Percentiles rank a stretch among this genome's conserved stretches.
phyloP scores from a whole-genome alignment of 2,329 filamentous ascomycete species.

The Cercospora sojina region DNA sequence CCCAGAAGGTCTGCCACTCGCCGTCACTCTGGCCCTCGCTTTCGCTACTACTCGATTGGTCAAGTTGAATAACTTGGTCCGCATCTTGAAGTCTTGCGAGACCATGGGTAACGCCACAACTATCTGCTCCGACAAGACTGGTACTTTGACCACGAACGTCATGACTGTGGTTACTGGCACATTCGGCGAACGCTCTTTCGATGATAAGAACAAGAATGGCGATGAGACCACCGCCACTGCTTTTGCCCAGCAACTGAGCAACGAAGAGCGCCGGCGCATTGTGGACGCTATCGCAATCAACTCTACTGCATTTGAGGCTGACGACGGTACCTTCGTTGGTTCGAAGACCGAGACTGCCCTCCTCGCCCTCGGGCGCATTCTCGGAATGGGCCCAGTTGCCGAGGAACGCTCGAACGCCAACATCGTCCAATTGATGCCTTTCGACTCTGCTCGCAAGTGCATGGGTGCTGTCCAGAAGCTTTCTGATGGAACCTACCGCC shows the following conservation, averaged over 20 bases:
- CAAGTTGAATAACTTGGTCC: constrained; percentile 69
- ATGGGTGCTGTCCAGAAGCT: constrained; percentile 65
- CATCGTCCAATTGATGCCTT: constrained; percentile 57
- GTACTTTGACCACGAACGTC: constrained; percentile 70
- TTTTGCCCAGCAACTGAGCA: constrained; percentile 54
- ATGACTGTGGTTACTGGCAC: constrained; percentile 75
- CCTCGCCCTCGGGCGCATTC: constrained; percentile 64
- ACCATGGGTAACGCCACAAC: constrained; percentile 72
- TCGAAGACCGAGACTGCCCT: constrained; percentile 78
- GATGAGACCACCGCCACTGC: constrained; percentile 54
- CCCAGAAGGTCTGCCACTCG: constrained; percentile 64
- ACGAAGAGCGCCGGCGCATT: constrained; percentile 56
- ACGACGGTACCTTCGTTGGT: constrained; percentile 68
- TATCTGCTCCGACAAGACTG: constrained; percentile 78
- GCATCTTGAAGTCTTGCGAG: constrained; percentile 65
- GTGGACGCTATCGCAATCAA: constrained; percentile 66
- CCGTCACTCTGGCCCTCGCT: constrained; percentile 66
- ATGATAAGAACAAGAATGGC: constrained; percentile 40
- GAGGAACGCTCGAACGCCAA: constrained; percentile 63
- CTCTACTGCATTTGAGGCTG: constrained; percentile 67
- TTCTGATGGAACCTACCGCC: constrained; percentile 52
- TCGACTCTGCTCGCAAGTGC: constrained; percentile 67
- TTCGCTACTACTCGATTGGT: constrained; percentile 67
- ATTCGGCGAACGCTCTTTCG: constrained; percentile 53
- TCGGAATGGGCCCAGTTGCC: constrained; percentile 62